A percentile compares a stretch with the other conserved stretches of the same genome.
Evolutionary conservation across 2,329 filamentous ascomycete species (phyloP).

Genomic region (Pseudopyrenochaeta lycopersici): DNA sequence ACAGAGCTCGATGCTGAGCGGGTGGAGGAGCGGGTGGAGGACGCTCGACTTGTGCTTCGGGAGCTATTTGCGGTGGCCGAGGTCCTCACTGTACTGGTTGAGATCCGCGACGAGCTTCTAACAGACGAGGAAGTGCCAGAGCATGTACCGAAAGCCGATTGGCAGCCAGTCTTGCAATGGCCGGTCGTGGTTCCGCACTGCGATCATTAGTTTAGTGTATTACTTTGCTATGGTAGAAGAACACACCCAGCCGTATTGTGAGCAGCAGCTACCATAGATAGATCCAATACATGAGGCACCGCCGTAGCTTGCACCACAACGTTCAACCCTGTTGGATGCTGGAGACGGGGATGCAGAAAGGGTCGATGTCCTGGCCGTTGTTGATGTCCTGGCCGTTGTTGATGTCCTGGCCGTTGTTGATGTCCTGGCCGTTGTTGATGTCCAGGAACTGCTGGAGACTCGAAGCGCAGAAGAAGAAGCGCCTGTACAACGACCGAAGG

Average conservation of each 20-base stretch:
- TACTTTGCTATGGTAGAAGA: not conserved
- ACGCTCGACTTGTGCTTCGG: no score
- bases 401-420: not conserved
- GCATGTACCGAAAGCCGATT: not conserved
- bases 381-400: not conserved
- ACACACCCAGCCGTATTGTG: not conserved
- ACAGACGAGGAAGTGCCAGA: not conserved
- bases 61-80: not conserved
- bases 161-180: not conserved
- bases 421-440: not conserved
- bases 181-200: not conserved
- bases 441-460: not conserved
- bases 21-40: no score
- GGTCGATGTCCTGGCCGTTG: not conserved
- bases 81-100: not conserved
- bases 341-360: not conserved
- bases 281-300: not conserved
- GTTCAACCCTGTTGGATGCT: not conserved
- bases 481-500: not conserved
- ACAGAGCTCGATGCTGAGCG: no score
- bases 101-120: not conserved
- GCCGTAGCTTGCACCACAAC: not conserved
- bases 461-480: not conserved
- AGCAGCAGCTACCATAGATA: not conserved
- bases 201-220: not conserved